Conservation (phyloP, 805 yeast species). For the Monosporozyma aquatica region DNA sequence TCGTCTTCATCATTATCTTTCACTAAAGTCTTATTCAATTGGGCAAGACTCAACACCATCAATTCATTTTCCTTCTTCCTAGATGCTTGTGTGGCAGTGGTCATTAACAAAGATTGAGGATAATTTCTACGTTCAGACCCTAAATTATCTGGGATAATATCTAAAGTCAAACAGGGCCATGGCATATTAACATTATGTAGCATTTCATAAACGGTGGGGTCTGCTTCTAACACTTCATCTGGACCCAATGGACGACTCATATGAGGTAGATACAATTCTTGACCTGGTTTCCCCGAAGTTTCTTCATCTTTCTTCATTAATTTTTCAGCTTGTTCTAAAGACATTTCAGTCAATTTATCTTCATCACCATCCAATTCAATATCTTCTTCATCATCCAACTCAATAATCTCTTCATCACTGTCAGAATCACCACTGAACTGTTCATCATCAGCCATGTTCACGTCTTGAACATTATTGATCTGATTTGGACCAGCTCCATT, state of each 20-base stretch:
- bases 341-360: constrained; percentile 28
- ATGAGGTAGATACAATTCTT: constrained; percentile 71
- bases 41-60: constrained; percentile 71
- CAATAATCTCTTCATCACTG: constrained; percentile 83
- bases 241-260: constrained; percentile 85
- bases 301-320: constrained; percentile 33
- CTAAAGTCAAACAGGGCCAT: constrained; percentile 95
- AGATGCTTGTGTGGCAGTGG: constrained; percentile 92
- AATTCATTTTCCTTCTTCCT: constrained; percentile 82
- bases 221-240: constrained; percentile 93
- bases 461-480: constrained; percentile 22
- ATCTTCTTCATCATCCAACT: constrained; percentile 57
- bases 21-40: constrained; percentile 78
- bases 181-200: constrained; percentile 86
- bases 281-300: constrained; percentile 31
- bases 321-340: constrained; percentile 32
- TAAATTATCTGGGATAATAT: constrained; percentile 73
- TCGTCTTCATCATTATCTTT: constrained; percentile 70
- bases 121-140: constrained; percentile 84
- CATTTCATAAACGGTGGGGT: constrained; percentile 94
- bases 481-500: constrained; percentile 17
- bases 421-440: constrained; percentile 87
- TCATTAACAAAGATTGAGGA: constrained; percentile 78
- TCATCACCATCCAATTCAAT: constrained; percentile 30
- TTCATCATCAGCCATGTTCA: constrained; percentile 75